Base-by-base conservation (phyloP, 345 rosid species). In the Rhizophora mangle region DNA sequence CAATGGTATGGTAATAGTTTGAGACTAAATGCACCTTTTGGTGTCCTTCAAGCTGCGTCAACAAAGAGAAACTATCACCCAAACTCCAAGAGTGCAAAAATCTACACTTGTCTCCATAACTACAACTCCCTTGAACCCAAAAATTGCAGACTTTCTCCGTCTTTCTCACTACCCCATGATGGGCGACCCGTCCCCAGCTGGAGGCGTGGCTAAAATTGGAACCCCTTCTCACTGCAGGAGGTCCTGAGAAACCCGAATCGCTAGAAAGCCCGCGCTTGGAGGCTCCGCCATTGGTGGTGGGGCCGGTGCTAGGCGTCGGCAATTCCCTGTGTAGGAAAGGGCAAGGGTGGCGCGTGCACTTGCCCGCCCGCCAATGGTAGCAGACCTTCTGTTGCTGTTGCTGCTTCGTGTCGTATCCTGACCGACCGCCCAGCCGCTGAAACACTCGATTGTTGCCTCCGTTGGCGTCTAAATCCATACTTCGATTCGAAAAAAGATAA, bases 41-140 rank as follows among this genome's bases (percentile, higher is more conserved):
- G 75, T 96, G 99, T n/a, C 98, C 98, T 72, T 92, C 99, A 37
- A 96, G 93, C 70, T 88, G 91, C 60, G 89, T 90, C 82, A 96
- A 59, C 73, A 88, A 72, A n/a, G 87, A 64, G 63, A 92, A 90
- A 24, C 85, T 63, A 21, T 92, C 96, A 29, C 99, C 98, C 74
- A 84, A 70, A 64, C 83, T 89, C 99, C 99, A 96, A 26, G 88
- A 85, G 83, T 96, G 99, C 81, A 92, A 81, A 72, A 24, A 96
- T 76, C 83, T 82, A 71, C 99, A 96, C 79, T 71, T 85, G 9
- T 96, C 98, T 16, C 90, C 97, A 51, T 82, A 89, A 9, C n/a
- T 72, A 74, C 99, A 96, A n/a, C 72, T 85, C 77, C 97, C 99
- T 80, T 88, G 94, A 29, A 86, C 84, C 99, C 99, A 96, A 78